A percentile compares a stretch with the other conserved stretches of the same genome.
Conservation (phyloP, 805 yeast genomes). For the Ogataea dorogensis region DNA sequence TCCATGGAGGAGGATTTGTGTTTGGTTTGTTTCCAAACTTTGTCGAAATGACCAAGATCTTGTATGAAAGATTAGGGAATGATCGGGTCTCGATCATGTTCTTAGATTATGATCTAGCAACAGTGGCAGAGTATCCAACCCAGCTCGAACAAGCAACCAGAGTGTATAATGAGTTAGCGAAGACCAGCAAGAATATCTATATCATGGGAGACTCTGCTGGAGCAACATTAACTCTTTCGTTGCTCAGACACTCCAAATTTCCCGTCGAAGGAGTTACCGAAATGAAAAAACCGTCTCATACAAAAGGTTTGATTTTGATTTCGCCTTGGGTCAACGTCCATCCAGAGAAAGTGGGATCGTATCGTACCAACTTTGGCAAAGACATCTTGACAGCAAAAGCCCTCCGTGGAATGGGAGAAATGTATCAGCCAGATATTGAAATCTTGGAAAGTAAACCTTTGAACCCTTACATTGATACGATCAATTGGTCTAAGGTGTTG, state of each 20-base stretch:
- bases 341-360: slow-evolving; percentile 3
- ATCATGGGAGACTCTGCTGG: slow-evolving; percentile 17
- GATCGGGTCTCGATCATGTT: slow-evolving; percentile 10
- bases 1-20: slow-evolving; percentile 14
- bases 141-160: slow-evolving; percentile 9
- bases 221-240: slow-evolving; percentile 6
- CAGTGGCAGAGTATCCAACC: slow-evolving; percentile 2
- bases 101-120: slow-evolving; percentile 10
- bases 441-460: background rate
- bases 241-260: slow-evolving; percentile 4
- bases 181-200: slow-evolving; percentile 10
- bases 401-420: slow-evolving; percentile 4
- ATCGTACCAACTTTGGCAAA: slow-evolving; percentile 3
- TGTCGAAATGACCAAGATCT: slow-evolving; percentile 1
- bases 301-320: slow-evolving; percentile 1
- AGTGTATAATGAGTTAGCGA: slow-evolving; percentile 6
- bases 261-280: slow-evolving; percentile 6
- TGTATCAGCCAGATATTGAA: slow-evolving; percentile 2
- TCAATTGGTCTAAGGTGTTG: slow-evolving; percentile 6
- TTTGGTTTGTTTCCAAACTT: slow-evolving; percentile 12
- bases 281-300: background rate
- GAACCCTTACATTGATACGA: slow-evolving; percentile 6
- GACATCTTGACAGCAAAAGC: slow-evolving; percentile 5
- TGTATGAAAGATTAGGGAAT: slow-evolving; percentile 4
- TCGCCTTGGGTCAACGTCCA: slow-evolving; percentile 12